A percentile compares a stretch with the other conserved stretches of the same genome.
phyloP scores from a whole-genome alignment of 305 asterid species.

The Solanum hybrid region DNA sequence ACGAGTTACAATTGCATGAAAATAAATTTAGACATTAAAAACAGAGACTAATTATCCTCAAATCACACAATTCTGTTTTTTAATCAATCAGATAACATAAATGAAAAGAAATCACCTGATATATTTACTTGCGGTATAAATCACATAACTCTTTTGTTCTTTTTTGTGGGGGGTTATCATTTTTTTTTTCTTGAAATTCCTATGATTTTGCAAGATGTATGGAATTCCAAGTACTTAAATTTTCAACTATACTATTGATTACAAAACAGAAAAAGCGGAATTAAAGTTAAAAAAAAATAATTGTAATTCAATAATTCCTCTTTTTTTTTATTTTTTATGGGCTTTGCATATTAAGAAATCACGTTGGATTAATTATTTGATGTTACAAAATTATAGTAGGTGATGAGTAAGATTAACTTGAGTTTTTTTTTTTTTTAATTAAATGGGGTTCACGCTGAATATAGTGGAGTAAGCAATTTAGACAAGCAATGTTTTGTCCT shows the following conservation, averaged over 20 bases:
- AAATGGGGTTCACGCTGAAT: constrained; percentile 17
- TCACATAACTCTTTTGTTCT: background rate
- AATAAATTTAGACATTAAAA: background rate
- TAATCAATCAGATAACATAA: background rate
- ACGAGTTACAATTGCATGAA: background rate
- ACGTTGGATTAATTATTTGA: background rate
- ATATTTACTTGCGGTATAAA: background rate
- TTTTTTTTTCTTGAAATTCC: background rate
- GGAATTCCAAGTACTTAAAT: background rate
- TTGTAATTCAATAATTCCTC: background rate
- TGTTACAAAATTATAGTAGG: background rate
- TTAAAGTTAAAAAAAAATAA: background rate
- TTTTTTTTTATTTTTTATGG: background rate
- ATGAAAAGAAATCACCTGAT: background rate
- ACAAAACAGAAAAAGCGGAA: background rate
- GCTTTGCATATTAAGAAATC: background rate
- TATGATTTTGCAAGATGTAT: background rate
- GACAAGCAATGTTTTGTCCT: constrained; percentile 7
- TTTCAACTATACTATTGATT: background rate
- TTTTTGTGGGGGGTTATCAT: background rate
- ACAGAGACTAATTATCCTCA: background rate
- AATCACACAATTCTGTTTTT: background rate
- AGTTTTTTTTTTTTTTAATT: background rate
- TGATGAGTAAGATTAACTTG: constrained; percentile 22
- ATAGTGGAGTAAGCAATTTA: constrained; percentile 17